Percentiles rank a stretch among this genome's conserved stretches.
Evolutionary conservation across 805 yeast genomes (phyloP).

Genomic region (Yarrowia sp.): DNA sequence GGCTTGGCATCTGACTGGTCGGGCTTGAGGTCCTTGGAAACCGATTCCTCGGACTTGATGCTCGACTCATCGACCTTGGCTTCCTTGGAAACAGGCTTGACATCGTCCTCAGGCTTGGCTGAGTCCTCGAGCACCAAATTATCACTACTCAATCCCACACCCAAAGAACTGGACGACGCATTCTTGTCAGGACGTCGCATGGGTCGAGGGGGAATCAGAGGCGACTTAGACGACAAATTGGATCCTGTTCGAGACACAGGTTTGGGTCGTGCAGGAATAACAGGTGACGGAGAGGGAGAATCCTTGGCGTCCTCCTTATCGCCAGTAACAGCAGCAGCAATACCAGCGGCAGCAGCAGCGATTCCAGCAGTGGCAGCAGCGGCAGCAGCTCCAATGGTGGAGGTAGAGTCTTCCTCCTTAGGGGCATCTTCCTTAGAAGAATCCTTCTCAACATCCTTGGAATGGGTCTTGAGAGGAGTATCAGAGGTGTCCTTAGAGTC

Average conservation of each 20-base stretch:
- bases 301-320: background rate
- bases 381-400: background rate
- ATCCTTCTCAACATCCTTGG: background rate
- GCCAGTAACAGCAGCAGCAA: background rate
- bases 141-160: background rate
- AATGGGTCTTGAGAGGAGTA: background rate
- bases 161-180: background rate
- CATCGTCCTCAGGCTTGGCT: background rate
- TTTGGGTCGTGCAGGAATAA: background rate
- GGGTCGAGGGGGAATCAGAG: constrained; percentile 9
- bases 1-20: background rate
- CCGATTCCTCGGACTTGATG: background rate
- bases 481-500: background rate
- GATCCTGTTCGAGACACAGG: constrained; percentile 8
- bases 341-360: background rate
- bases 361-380: constrained; percentile 5
- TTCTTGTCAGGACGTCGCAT: background rate
- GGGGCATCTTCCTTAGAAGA: background rate
- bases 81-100: background rate
- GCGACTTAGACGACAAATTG: background rate
- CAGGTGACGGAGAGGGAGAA: background rate
- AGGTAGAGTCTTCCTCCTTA: background rate
- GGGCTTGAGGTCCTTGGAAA: background rate
- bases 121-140: background rate
- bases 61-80: background rate